A percentile compares a stretch with the other conserved stretches of the same genome.
Conservation (phyloP, 1,284 basidiomycete species). For the Trichosporon inkin region DNA sequence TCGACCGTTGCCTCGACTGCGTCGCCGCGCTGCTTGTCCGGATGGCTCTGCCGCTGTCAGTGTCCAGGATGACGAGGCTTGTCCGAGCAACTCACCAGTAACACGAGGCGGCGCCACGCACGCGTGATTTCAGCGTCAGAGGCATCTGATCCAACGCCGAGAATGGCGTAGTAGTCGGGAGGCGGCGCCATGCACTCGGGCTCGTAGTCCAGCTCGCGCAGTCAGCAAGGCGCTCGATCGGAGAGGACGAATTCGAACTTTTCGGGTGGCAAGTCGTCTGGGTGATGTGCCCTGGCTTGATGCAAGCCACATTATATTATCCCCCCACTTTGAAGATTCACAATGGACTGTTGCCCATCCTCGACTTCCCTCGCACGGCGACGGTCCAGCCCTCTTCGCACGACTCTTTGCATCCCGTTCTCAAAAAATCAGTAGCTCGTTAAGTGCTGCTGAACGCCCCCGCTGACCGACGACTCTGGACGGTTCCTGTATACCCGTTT, state of each 20-base stretch:
- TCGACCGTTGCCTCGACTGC: constrained; percentile 13
- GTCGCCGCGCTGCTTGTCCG: constrained; percentile 32
- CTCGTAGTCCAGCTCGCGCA: background rate
- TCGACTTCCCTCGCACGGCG: background rate
- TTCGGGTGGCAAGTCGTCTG: constrained; percentile 10
- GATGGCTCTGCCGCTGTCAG: constrained; percentile 34
- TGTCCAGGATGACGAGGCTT: background rate
- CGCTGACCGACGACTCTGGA: background rate
- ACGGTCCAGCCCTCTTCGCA: background rate
- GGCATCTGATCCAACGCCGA: constrained; percentile 36
- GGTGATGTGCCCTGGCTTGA: background rate
- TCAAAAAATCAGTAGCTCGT: background rate
- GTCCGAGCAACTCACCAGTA: constrained; percentile 30
- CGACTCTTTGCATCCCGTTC: background rate
- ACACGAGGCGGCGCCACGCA: constrained; percentile 43
- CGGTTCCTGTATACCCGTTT: constrained; percentile 6
- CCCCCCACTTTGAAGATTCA: constrained; percentile 8
- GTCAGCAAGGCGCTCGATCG: background rate
- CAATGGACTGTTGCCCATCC: background rate
- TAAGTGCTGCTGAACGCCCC: background rate
- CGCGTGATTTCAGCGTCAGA: constrained; percentile 34
- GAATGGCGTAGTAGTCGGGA: constrained; percentile 42
- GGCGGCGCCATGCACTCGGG: constrained; percentile 10
- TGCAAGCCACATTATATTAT: background rate
- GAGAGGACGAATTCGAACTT: background rate